A percentile compares a stretch with the other conserved stretches of the same genome.
Conservation (phyloP, 371 early-diverging fungal genomes). For the Mucor saturninus region DNA sequence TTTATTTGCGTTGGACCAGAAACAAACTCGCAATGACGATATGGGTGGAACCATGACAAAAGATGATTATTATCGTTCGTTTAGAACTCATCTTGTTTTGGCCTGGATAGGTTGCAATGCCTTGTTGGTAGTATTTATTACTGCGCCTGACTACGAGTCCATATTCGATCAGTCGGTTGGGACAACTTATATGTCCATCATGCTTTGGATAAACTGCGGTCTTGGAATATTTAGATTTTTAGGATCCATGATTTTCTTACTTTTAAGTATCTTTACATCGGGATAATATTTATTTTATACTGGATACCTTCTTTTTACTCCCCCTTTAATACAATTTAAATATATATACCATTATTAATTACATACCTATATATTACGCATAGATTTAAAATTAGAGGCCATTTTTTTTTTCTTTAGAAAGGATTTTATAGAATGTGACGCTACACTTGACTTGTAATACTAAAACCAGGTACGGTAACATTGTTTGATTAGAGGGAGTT, state of each 20-base stretch:
- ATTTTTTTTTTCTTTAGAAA: too few relatives aligned
- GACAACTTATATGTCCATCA: constrained; percentile 79
- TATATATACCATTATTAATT: not conserved
- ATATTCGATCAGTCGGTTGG: constrained; percentile 38
- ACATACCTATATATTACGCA: not conserved
- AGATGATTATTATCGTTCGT: constrained; percentile 83
- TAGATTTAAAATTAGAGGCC: not conserved
- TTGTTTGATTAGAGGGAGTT: too few relatives aligned
- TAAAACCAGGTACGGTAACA: too few relatives aligned
- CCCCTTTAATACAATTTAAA: not conserved
- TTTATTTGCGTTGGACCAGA: constrained; percentile 54
- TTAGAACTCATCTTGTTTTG: constrained; percentile 82
- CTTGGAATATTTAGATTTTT: constrained; percentile 81
- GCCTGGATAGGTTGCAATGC: constrained; percentile 89
- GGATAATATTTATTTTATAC: constrained; percentile 6
- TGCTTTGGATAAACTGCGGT: constrained; percentile 87
- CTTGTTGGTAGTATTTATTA: constrained; percentile 67
- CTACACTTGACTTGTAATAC: too few relatives aligned
- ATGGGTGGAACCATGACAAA: constrained; percentile 48
- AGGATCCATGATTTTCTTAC: constrained; percentile 76
- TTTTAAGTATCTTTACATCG: constrained; percentile 49
- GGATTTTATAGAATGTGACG: too few relatives aligned
- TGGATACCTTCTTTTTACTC: not conserved
- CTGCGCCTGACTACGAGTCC: constrained; percentile 40
- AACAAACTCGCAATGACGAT: constrained; percentile 18